Percentiles rank a stretch among this genome's conserved stretches.
These are phyloP conservation scores for Arachis monticola DNA, from an alignment of 331 rosid species.

Conservation along the genomic window DNA sequence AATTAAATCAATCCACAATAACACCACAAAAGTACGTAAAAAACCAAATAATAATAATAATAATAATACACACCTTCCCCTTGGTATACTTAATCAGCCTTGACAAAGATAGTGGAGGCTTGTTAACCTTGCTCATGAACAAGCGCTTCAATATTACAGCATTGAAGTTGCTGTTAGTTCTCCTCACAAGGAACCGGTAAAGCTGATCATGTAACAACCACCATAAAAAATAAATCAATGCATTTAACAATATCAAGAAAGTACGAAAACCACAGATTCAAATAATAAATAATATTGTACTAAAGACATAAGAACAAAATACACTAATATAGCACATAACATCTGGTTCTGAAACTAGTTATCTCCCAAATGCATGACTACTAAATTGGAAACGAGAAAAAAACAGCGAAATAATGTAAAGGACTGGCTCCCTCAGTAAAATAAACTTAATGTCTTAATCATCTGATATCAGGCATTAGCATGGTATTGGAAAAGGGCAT, in stretches of 20 bases:
- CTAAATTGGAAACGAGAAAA: background rate
- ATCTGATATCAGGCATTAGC: slow-evolving; percentile 41
- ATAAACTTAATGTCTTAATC: slow-evolving; percentile 26
- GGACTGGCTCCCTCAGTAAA: slow-evolving; percentile 56
- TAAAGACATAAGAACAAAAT: background rate
- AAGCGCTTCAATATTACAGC: slow-evolving; percentile 80
- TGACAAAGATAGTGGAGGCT: slow-evolving; percentile 81
- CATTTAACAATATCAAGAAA: background rate
- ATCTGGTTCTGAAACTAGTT: background rate
- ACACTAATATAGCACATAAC: background rate
- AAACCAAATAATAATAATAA: background rate
- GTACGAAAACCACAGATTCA: background rate
- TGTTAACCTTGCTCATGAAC: slow-evolving; percentile 92
- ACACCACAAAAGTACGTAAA: background rate
- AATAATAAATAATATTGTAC: background rate
- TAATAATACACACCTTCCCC: slow-evolving; percentile 63
- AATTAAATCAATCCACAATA: slow-evolving; percentile 7
- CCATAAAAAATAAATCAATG: slow-evolving; percentile 37
- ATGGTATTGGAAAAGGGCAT: slow-evolving; percentile 30
- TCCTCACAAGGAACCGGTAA: slow-evolving; percentile 82
- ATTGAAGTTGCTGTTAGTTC: slow-evolving; percentile 83
- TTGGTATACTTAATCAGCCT: slow-evolving; percentile 61
- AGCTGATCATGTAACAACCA: slow-evolving; percentile 54
- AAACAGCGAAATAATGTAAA: background rate
- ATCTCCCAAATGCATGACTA: background rate